phyloP scores from a whole-genome alignment of 2,329 filamentous ascomycete genomes.

The Paraconiothyrium brasiliense region DNA sequence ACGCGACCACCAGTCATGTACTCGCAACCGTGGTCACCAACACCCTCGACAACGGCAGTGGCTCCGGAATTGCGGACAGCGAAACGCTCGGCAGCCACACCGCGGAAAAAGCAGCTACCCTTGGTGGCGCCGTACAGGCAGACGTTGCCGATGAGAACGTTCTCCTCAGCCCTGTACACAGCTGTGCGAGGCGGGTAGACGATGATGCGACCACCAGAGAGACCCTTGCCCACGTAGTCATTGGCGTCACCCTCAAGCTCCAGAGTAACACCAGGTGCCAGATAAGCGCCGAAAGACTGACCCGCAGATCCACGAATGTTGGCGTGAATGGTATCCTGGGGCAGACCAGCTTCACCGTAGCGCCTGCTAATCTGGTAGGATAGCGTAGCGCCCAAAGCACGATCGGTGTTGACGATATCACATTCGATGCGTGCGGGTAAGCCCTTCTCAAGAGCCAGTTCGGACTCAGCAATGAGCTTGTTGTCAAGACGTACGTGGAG shows the following conservation, averaged over 20 bases:
- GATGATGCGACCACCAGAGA: constrained; percentile 92
- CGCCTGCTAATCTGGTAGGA: constrained; percentile 96
- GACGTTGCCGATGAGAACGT: constrained; percentile 90
- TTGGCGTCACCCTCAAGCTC: constrained; percentile 96
- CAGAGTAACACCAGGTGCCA: constrained; percentile 90
- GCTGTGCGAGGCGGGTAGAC: constrained; percentile 91
- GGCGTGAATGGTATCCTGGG: constrained; percentile 92
- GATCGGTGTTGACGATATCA: constrained; percentile 95
- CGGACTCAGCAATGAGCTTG: constrained; percentile 95
- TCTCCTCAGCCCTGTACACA: constrained; percentile 96
- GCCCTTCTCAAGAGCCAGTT: constrained; percentile 93
- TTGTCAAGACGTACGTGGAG: constrained; percentile 94
- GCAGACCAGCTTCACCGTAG: constrained; percentile 87
- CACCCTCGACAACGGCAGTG: constrained; percentile 93
- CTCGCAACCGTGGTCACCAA: constrained; percentile 96
- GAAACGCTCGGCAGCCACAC: constrained; percentile 94
- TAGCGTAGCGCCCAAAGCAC: constrained; percentile 89
- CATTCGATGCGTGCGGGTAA: constrained; percentile 93
- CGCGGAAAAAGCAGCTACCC: constrained; percentile 95
- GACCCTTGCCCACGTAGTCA: constrained; percentile 95
- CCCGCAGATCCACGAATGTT: constrained; percentile 97
- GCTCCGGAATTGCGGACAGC: constrained; percentile 96
- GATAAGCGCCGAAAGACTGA: constrained; percentile 94
- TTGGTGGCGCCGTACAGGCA: constrained; percentile 94
- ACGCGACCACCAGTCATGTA: constrained; percentile 98